These are phyloP conservation scores for Dryadomyces quercivorus DNA, from an alignment of 2,329 filamentous ascomycete species.

Conservation along the genomic window DNA sequence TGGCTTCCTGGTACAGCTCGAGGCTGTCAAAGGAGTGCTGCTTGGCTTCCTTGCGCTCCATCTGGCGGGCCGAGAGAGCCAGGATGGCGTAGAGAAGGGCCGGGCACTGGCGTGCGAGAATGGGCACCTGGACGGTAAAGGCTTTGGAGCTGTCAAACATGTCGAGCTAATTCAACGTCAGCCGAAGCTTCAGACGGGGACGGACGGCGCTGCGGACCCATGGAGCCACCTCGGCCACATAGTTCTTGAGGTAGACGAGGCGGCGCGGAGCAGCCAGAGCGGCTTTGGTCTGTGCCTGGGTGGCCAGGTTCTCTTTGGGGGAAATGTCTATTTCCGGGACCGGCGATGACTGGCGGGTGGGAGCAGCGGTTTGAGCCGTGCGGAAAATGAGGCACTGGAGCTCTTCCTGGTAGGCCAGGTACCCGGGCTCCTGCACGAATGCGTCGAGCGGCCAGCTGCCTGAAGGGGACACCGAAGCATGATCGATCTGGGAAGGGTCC, in stretches of 20 bases:
- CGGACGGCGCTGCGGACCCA: neutral
- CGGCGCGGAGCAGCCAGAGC: conserved; percentile 21
- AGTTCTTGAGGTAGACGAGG: conserved; percentile 26
- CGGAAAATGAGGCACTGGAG: conserved; percentile 33
- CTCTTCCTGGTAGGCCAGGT: conserved; percentile 32
- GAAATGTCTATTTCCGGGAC: conserved; percentile 10
- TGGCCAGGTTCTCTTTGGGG: neutral
- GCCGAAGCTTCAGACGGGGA: neutral
- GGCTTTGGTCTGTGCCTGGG: conserved; percentile 11
- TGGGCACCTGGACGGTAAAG: conserved; percentile 39
- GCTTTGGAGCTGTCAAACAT: conserved; percentile 31
- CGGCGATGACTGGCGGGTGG: conserved; percentile 27
- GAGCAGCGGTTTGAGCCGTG: conserved; percentile 28
- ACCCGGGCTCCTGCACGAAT: conserved; percentile 27
- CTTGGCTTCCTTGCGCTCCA: conserved; percentile 35
- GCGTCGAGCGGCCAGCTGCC: conserved; percentile 15
- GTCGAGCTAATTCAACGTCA: conserved; percentile 2
- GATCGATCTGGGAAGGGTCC: too few species aligned
- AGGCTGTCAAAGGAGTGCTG: conserved; percentile 36
- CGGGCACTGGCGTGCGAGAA: conserved; percentile 32
- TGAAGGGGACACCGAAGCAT: too few species aligned
- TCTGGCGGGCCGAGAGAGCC: conserved; percentile 40
- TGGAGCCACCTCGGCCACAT: conserved; percentile 5
- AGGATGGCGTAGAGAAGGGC: conserved; percentile 38
- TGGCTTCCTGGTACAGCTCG: conserved; percentile 42